Base-by-base conservation (phyloP, 2,329 filamentous ascomycete species). In the Colletotrichum noveboracense region DNA sequence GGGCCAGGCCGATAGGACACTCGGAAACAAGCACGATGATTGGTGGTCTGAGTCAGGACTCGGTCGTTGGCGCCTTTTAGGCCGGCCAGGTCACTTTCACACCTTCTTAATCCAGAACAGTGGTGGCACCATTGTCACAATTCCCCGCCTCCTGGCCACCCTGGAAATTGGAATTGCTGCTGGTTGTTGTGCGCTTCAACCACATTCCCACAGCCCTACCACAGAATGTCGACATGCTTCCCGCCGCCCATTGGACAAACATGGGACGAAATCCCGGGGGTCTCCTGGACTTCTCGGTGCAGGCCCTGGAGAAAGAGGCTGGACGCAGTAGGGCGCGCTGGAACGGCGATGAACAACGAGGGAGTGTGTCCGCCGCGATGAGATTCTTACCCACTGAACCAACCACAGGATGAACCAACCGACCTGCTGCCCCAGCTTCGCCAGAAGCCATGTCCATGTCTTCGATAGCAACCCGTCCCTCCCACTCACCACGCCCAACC, bases 41-140 rank as follows among this genome's bases (percentile, higher is more conserved):
- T 76, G 74, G 71, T 76, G 66, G 71, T 75, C 71, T 76, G 74
- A 76, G 71, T 76, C 74, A 76, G 74, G 66, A 76, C 61, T 71
- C 38, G 60, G 71, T 71, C 36, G 60, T 62, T 76, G 74, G 74
- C 74, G 74, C 67, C 71, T 70, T 69, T 76, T 76, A 66, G 71
- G 71, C 55, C 38, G 66, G 32, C 74, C 66, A 56, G 66, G 66
- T 62, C 66, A n/a, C 61, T 55, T 71, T 66, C 14, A 66, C 71
- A 76, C 74, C 74, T 76, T 76, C 74, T 76, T 76, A 76, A 74
- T 76, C 52, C 56, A 76, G 74, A 76, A 74, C 74, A 75, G 74
- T 75, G 74, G 71, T 75, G 71, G 71, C 74, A 75, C 74, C 71
- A 76, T 75, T 38, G 24, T 61, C 58, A 38, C 71, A 61, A 70